These are phyloP conservation scores for Golubevia sp. DNA, from an alignment of 1,284 basidiomycete species.

Conservation along the genomic window DNA sequence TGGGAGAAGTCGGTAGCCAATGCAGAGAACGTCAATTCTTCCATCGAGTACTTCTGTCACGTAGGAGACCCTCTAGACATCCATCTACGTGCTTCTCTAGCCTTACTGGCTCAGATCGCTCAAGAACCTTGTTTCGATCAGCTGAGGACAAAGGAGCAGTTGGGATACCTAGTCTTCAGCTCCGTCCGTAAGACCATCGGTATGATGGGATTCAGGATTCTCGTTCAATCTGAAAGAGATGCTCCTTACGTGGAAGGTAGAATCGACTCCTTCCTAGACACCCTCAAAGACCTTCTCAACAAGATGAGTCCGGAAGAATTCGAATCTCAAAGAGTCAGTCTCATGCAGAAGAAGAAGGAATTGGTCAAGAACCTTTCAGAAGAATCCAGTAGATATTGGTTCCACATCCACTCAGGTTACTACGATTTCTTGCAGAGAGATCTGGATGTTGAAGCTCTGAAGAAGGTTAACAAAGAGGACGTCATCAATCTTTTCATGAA, in stretches of 20 bases:
- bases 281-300: slow-evolving; percentile 67
- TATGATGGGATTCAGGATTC: slow-evolving; percentile 78
- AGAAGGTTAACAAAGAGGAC: slow-evolving; percentile 75
- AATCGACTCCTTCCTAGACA: slow-evolving; percentile 82
- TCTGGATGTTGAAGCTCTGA: slow-evolving; percentile 72
- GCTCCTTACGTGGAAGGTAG: slow-evolving; percentile 85
- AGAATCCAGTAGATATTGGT: slow-evolving; percentile 63
- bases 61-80: slow-evolving; percentile 45
- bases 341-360: slow-evolving; percentile 56
- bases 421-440: slow-evolving; percentile 76
- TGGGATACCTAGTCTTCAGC: slow-evolving; percentile 73
- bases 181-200: slow-evolving; percentile 61
- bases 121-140: slow-evolving; percentile 88
- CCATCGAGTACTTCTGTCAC: slow-evolving; percentile 61
- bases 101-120: slow-evolving; percentile 53
- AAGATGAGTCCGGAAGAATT: slow-evolving; percentile 46
- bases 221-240: slow-evolving; percentile 86
- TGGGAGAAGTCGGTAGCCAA: slow-evolving; percentile 79
- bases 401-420: slow-evolving; percentile 75
- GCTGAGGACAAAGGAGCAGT: slow-evolving; percentile 92
- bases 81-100: slow-evolving; percentile 34
- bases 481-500: slow-evolving; percentile 76
- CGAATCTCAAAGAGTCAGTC: slow-evolving; percentile 35
- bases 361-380: slow-evolving; percentile 52
- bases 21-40: slow-evolving; percentile 82